phyloP scores from a whole-genome alignment of 768 basidiomycete species.

The Pleurotus giganteus region DNA sequence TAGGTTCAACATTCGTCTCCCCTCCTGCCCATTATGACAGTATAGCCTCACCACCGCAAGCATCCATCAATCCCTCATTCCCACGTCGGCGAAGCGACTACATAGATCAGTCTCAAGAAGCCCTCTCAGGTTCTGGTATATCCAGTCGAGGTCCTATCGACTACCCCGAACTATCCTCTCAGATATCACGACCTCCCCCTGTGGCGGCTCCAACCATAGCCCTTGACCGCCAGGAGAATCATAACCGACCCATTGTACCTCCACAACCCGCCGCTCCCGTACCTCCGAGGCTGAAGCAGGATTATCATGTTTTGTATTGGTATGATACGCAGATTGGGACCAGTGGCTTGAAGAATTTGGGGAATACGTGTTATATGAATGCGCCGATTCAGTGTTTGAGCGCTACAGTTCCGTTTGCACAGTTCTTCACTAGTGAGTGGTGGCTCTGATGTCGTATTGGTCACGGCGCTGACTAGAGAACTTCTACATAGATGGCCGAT shows the following conservation, averaged over 20 bases:
- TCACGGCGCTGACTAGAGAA: background rate
- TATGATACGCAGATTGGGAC: constrained; percentile 73
- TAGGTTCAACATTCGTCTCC: constrained; percentile 36
- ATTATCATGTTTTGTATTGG: constrained; percentile 87
- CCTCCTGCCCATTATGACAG: constrained; percentile 37
- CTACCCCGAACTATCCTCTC: constrained; percentile 73
- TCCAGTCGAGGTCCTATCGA: constrained; percentile 59
- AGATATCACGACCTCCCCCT: constrained; percentile 75
- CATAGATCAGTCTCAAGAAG: constrained; percentile 74
- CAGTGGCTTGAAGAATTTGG: constrained; percentile 89
- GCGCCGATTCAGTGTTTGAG: constrained; percentile 95
- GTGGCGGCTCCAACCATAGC: constrained; percentile 60
- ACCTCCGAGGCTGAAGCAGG: constrained; percentile 67
- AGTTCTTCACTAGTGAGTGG: constrained; percentile 82
- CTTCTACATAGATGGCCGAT: constrained; percentile 59
- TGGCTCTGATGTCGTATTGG: background rate
- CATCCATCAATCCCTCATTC: constrained; percentile 79
- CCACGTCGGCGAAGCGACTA: constrained; percentile 78
- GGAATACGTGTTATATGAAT: constrained; percentile 99
- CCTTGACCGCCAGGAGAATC: constrained; percentile 74
- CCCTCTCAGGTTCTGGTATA: constrained; percentile 42
- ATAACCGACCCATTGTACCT: constrained; percentile 48
- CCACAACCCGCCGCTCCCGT: constrained; percentile 41
- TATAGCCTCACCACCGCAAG: constrained; percentile 75
- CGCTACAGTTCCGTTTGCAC: constrained; percentile 89